Evolutionary conservation across 352 stramenopile species (phyloP), one percentile per base, ranked within the genome.

Genomic region (Phytophthora cryptogea): DNA sequence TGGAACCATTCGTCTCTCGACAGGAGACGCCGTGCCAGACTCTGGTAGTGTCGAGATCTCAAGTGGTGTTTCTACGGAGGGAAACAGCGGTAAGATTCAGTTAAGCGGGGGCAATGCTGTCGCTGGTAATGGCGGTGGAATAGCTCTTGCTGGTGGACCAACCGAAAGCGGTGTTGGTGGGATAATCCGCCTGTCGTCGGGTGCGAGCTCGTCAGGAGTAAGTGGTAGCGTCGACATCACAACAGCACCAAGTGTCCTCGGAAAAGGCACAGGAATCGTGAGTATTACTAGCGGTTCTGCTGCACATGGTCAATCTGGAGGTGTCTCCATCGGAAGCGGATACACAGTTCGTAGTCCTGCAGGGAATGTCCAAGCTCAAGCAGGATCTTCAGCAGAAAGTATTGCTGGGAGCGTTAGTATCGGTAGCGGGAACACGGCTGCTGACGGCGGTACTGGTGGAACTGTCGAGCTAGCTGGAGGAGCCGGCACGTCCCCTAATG

Each of bases 21-120:
- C 71, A 37, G 77, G 80, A 30, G 53, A 65, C 23, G 65, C 68
- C 9, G 51, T 23, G 4, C 23, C 49, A 3, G 68, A 78, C 4
- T 66, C 72, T 0, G 87, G 87, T 6, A 45, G 17, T n/a, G 63
- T 93, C n/a, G 27, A 63, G 10, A 30, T 96, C 6, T 63, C 36
- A 10, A 87, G 73, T 8, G 86, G 87, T 27, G 68, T 48, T 23
- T 80, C 83, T 4, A 44, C 60, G 13, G 9, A 59, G 23, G 78
- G 73, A n/a, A 64, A 64, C 47, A 86, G 74, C 48, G 85, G 86
- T 17, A 51, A 46, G 14, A 84, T 94, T 14, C 41, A 68, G 20
- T 39, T 94, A 30, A 58, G 28, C 17, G 84, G 79, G 28, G 86
- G 85, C n/a, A 59, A 72, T 51, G 47, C 70, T 27, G 20, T 55